Evolutionary conservation across 2,329 filamentous ascomycete genomes (phyloP).

Genomic region (Paraconiothyrium brasiliense): DNA sequence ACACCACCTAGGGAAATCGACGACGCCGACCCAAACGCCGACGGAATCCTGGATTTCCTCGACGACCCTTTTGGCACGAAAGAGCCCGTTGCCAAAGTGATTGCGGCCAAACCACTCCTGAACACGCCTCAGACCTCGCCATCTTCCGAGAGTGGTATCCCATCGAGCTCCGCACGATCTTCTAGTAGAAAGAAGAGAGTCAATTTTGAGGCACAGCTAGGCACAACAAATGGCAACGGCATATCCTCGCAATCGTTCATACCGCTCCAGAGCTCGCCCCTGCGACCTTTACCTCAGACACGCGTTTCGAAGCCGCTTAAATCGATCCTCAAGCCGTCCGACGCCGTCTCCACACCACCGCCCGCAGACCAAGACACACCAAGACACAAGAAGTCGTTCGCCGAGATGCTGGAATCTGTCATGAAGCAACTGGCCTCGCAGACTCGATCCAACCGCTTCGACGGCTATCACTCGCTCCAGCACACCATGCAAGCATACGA

Average conservation of each 20-base stretch:
- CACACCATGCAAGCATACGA: constrained; percentile 82
- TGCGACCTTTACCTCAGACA: constrained; percentile 59
- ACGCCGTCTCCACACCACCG: constrained; percentile 49
- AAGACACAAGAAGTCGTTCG: constrained; percentile 67
- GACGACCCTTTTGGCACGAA: constrained; percentile 52
- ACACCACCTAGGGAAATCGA: constrained; percentile 63
- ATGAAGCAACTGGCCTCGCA: constrained; percentile 80
- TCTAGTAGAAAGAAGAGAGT: constrained; percentile 57
- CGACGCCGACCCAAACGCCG: constrained; percentile 45
- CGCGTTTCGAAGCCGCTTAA: constrained; percentile 67
- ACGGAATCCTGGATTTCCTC: constrained; percentile 56
- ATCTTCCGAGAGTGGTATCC: constrained; percentile 51
- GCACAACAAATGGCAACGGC: constrained; percentile 62
- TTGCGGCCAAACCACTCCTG: constrained; percentile 33
- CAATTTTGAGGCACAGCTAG: constrained; percentile 71
- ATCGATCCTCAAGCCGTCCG: constrained; percentile 82
- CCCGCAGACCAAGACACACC: constrained; percentile 50
- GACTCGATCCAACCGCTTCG: constrained; percentile 76
- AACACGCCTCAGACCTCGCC: constrained; percentile 55
- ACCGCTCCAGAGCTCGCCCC: constrained; percentile 52
- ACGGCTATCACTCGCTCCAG: constrained; percentile 85
- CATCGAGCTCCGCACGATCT: constrained; percentile 42
- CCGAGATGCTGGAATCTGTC: constrained; percentile 84
- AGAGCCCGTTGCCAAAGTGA: constrained; percentile 32
- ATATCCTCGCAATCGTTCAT: constrained; percentile 37